Conservation (phyloP, 306 rosid species). For the Glycine tomentella region DNA sequence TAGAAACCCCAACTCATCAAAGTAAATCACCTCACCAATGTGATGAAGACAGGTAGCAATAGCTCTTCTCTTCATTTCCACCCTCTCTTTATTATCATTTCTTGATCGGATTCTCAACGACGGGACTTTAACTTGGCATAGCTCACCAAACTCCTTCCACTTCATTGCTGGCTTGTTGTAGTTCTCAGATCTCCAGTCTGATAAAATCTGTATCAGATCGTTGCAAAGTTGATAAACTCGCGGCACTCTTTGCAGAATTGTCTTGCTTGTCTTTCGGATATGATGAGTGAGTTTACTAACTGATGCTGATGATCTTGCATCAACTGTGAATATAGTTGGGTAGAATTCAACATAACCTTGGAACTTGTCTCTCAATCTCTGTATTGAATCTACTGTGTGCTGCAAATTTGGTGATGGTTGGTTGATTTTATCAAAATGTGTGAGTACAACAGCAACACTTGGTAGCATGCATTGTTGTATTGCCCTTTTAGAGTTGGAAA, state of each 20-base stretch:
- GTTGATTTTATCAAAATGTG: slow-evolving; percentile 82
- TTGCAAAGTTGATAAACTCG: slow-evolving; percentile 91
- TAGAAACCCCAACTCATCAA: slow-evolving; percentile 81
- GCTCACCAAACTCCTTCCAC: slow-evolving; percentile 88
- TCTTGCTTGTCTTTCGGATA: slow-evolving; percentile 76
- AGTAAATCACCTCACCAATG: slow-evolving; percentile 86
- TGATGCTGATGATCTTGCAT: slow-evolving; percentile 90
- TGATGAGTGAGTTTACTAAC: slow-evolving; percentile 87
- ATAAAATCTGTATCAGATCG: slow-evolving; percentile 73
- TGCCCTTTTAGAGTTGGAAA: slow-evolving; percentile 87
- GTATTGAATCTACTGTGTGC: slow-evolving; percentile 68
- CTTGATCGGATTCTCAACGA: slow-evolving; percentile 78
- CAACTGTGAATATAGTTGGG: slow-evolving; percentile 86
- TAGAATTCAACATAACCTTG: slow-evolving; percentile 92
- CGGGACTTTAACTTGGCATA: slow-evolving; percentile 84
- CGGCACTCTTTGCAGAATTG: slow-evolving; percentile 88
- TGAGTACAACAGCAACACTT: slow-evolving; percentile 84
- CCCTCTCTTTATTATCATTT: slow-evolving; percentile 67
- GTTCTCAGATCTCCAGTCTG: slow-evolving; percentile 93
- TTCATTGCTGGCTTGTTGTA: slow-evolving; percentile 93
- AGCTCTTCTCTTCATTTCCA: slow-evolving; percentile 76
- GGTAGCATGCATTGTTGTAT: slow-evolving; percentile 88
- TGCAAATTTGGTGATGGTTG: slow-evolving; percentile 75
- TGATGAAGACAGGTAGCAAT: slow-evolving; percentile 88
- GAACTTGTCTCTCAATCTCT: slow-evolving; percentile 83